These are phyloP conservation scores for Sphenostylis stenocarpa DNA, from an alignment of 306 rosid species.

Conservation along the genomic window DNA sequence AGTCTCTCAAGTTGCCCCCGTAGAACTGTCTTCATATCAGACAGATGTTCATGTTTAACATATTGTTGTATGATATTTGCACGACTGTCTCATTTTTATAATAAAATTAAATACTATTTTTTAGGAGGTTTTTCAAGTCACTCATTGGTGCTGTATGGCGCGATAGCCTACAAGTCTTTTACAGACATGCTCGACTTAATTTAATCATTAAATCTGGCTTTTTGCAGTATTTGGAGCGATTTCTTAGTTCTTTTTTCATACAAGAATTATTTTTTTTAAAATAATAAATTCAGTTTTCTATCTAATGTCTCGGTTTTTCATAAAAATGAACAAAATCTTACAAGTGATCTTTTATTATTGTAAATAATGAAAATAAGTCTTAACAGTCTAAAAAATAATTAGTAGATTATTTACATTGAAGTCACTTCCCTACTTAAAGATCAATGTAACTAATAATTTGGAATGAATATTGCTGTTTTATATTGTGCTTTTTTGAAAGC, in stretches of 20 bases:
- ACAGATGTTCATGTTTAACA: slow-evolving; percentile 18
- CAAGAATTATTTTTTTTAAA: too few relatives aligned
- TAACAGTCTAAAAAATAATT: too few relatives aligned
- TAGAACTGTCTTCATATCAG: slow-evolving; percentile 17
- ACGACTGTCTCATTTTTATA: slow-evolving; percentile 26
- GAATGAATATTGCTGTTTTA: neutral
- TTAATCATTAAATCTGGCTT: neutral
- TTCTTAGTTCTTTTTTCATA: too few relatives aligned
- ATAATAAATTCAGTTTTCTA: too few relatives aligned
- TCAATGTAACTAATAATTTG: neutral
- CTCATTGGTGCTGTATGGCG: neutral
- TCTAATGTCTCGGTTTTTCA: too few relatives aligned
- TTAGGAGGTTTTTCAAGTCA: neutral
- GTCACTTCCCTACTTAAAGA: too few relatives aligned
- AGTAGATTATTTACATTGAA: too few relatives aligned
- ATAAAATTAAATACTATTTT: slow-evolving; percentile 34
- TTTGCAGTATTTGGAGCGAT: too few relatives aligned
- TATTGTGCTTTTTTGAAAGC: too few relatives aligned
- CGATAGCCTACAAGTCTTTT: neutral
- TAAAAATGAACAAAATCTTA: too few relatives aligned
- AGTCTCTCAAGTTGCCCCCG: slow-evolving; percentile 34
- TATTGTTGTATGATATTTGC: slow-evolving; percentile 17
- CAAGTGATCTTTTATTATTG: too few relatives aligned
- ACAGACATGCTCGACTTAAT: neutral
- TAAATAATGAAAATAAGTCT: too few relatives aligned